Evolutionary conservation across 371 early-diverging fungal genomes (phyloP), one percentile per base, ranked within the genome.

Genomic region (Mortierella sp.): DNA sequence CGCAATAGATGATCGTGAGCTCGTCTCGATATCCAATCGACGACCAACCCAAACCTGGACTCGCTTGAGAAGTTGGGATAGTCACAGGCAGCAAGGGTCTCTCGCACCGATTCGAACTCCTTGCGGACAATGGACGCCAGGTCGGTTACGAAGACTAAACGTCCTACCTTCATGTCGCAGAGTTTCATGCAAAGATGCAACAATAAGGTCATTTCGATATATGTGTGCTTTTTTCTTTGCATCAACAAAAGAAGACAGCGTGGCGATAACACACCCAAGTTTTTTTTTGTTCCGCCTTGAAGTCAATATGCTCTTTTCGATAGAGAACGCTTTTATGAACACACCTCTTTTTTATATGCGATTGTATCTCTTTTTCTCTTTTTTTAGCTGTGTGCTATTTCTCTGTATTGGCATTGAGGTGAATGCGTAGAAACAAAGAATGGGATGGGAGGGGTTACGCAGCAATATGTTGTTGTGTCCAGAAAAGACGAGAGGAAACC

Each of bases 1-100:
- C 80, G 46, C 81, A 73, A 21, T 81, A 81, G 34, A 74, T 81
- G 73, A 77, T 74, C 53, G 61, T 81, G 19, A 81, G 67, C 28
- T 81, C 74, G 13, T 28, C 26, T 74, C 51, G 69, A 71, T 21
- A 48, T 5, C 75, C 78, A 44, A 51, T 46, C 5, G n/a, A 79
- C 69, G 51, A 64, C 72, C 24, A 79, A 44, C 37, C 40, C 64
- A 0, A 74, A 34, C 48, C 61, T 71, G 50, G 74, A n/a, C 43
- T 61, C 53, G 24, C 51, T 51, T 59, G 74, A 74, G 43, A 78
- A 79, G 71, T 79, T 74, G 37, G 74, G 37, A 37, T 74, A 71
- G 34, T 61, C 48, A 31, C 16, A 40, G 44, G 43, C 59, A 44
- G 74, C 74, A 71, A 79, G 79, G 34, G 11, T 46, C 34, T 71